Percentiles rank a stretch among this genome's conserved stretches.
Conservation (phyloP, 331 rosid species). For the Acacia concinna region DNA sequence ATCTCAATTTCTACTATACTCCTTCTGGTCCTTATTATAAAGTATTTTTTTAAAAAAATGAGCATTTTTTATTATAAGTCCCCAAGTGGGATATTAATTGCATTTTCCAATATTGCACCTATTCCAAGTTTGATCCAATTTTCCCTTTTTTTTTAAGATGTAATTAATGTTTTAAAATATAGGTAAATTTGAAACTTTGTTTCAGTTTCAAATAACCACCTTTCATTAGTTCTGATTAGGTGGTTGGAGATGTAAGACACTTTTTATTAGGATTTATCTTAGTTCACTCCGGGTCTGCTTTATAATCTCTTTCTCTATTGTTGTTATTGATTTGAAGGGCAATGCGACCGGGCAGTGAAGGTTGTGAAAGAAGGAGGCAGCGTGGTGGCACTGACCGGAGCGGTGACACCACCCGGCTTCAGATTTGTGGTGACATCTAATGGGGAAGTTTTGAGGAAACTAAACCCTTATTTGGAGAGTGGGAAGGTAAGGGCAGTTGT, state of each 20-base stretch:
- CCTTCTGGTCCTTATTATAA: no score
- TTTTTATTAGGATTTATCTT: no score
- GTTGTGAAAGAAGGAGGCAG: constrained; percentile 87
- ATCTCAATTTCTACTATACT: neutral
- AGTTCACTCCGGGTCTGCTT: neutral
- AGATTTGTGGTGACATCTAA: constrained; percentile 91
- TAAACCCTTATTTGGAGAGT: constrained; percentile 80
- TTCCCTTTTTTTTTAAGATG: no score
- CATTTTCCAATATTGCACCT: no score
- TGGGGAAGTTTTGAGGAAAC: constrained; percentile 76
- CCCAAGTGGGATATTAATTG: no score
- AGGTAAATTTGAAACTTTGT: no score
- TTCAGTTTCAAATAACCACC: no score
- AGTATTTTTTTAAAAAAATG: no score
- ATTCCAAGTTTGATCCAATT: no score
- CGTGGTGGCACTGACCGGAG: constrained; percentile 87
- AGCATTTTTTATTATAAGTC: no score
- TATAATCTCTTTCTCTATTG: neutral
- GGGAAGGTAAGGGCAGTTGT: constrained; percentile 87
- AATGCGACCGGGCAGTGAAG: constrained; percentile 90
- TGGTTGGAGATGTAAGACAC: neutral
- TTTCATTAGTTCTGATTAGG: no score
- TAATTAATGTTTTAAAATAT: no score
- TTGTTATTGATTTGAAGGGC: constrained; percentile 54
- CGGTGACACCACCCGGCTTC: constrained; percentile 92